Evolutionary conservation across 192 early-diverging fungal genomes (phyloP), one percentile per base, ranked within the genome.

Genomic region (Oehlia diaphana): DNA sequence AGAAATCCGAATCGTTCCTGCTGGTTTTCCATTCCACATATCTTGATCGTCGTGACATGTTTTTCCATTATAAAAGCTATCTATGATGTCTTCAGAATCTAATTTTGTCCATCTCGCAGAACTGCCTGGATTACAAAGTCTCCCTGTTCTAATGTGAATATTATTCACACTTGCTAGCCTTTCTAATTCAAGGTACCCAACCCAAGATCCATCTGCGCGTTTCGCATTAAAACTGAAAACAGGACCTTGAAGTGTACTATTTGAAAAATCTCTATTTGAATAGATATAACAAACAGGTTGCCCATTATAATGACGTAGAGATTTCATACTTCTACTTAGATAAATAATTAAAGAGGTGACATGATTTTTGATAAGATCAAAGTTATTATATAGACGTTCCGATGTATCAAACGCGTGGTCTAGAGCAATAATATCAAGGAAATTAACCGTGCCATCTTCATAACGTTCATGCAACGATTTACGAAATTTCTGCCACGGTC

Each of bases 101-200:
- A 96, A 76, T n/a, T 85, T 62, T 4, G 96, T 84, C 89, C 91
- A 92, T 12, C 80, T 79, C 42, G 94, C 89, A 39, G 91, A 85
- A 1, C 93, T 91, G 39, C 95, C 95, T 21, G 93, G 93, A 74
- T 96, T 96, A 87, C 95, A 96, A 81, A 91, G 92, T 37, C 93
- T 87, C 0, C 95, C 95, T 0, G 89, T 82, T 0, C 95, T 88
- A 37, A 96, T 63, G 68, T 93, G 90, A 39, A 96, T 92, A 23
- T 90, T 84, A 23, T 90, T 81, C 81, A 91, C 83, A 33, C 83
- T 82, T 12, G 94, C 94, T 74, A 95, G 82, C 28, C 87, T 79
- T 76, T 91, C 88, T 2, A 96, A 93, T 63, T 91, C 88, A 31
- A 84, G 76, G 72, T 89, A 90, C 12, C 93, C 92, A 61, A 96